phyloP scores from a whole-genome alignment of 331 rosid genomes.

The Dryas integrifolia region DNA sequence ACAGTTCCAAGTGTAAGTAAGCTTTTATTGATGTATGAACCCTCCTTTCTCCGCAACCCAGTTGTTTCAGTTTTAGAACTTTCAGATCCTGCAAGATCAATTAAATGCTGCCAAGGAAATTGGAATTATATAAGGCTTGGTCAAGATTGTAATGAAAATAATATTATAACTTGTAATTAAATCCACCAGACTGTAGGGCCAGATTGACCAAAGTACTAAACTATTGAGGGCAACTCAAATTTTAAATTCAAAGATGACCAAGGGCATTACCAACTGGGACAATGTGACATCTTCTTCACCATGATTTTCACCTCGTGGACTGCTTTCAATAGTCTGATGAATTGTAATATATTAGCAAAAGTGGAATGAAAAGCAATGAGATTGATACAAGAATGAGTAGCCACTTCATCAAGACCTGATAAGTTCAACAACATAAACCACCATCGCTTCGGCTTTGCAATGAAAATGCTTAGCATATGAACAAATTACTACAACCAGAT shows the following conservation, averaged over 20 bases:
- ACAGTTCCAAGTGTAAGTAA: constrained; percentile 56
- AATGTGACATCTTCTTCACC: constrained; percentile 50
- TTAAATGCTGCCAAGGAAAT: constrained; percentile 50
- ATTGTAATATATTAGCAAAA: constrained; percentile 14
- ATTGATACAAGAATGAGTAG: neutral
- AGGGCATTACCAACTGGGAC: constrained; percentile 47
- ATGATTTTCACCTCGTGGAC: constrained; percentile 46
- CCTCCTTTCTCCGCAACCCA: constrained; percentile 54
- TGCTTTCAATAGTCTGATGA: constrained; percentile 51
- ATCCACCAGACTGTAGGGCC: constrained; percentile 18
- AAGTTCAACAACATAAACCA: neutral
- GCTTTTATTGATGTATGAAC: constrained; percentile 54
- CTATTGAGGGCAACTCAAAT: constrained; percentile 3
- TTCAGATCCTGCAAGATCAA: constrained; percentile 62
- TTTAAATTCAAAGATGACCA: constrained; percentile 11
- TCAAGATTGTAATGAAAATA: constrained; percentile 3
- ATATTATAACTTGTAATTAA: constrained; percentile 2
- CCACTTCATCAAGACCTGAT: neutral
- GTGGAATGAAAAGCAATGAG: neutral
- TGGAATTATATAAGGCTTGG: constrained; percentile 22
- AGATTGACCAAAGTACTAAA: neutral
- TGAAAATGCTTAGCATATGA: neutral
- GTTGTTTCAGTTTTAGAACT: constrained; percentile 58
- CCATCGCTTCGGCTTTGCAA: neutral
- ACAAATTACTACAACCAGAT: neutral